Evolutionary conservation across 31 red algal species (phyloP).

Genomic region (Odonthalia washingtoniensis): DNA sequence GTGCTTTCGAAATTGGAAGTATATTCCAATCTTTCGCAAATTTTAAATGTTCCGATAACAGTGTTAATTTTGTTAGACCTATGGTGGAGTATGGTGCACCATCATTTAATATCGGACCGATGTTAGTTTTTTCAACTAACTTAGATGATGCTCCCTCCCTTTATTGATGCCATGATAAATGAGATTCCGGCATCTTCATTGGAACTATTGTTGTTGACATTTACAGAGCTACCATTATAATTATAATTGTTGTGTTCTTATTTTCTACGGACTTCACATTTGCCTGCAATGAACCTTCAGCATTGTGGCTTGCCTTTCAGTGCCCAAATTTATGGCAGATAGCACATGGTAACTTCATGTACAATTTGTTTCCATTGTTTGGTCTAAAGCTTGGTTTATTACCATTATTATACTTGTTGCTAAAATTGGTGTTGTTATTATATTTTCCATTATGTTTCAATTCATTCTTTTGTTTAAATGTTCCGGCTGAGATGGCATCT

Average conservation of each 20-base stretch:
- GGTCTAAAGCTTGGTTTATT: too few species aligned
- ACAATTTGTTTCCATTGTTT: not conserved
- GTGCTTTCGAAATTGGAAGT: not conserved
- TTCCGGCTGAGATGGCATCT: not conserved
- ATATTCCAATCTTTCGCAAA: not conserved
- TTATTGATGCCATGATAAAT: not conserved
- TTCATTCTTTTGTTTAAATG: not conserved
- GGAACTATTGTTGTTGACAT: not conserved
- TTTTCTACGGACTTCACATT: too few species aligned
- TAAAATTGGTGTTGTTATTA: not conserved
- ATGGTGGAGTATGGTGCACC: constrained; percentile 17
- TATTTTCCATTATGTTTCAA: not conserved
- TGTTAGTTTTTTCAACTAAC: not conserved
- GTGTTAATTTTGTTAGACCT: not conserved
- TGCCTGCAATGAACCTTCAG: too few species aligned
- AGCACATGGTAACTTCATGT: not conserved
- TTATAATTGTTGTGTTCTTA: too few species aligned
- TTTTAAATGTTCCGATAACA: not conserved
- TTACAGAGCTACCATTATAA: too few species aligned
- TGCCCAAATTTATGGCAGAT: not conserved
- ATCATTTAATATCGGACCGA: not conserved
- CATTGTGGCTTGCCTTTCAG: too few species aligned
- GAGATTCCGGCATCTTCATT: not conserved
- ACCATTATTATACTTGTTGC: not conserved
- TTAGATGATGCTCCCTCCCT: not conserved